Conservation (phyloP, 495 filamentous ascomycete species). For the Ascodesmis nigricans region DNA sequence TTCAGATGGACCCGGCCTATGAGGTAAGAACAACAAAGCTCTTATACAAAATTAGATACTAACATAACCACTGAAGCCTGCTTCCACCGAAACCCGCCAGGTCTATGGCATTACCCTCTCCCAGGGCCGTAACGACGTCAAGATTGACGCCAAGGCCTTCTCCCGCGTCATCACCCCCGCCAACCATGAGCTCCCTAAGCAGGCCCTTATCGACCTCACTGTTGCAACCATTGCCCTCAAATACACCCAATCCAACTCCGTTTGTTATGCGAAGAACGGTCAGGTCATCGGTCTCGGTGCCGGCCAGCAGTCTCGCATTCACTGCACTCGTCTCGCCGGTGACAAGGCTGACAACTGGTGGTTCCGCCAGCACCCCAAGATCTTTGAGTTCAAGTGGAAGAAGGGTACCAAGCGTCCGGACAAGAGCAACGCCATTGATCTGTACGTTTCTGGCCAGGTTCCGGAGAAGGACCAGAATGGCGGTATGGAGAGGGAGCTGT, state of each 20-base stretch:
- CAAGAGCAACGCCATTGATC: slow-evolving; percentile 94
- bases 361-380: slow-evolving; percentile 84
- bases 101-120: slow-evolving; percentile 70
- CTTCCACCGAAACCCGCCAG: slow-evolving; percentile 51
- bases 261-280: slow-evolving; percentile 89
- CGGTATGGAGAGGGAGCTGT: slow-evolving; percentile 61
- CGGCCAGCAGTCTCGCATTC: slow-evolving; percentile 90
- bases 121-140: slow-evolving; percentile 79
- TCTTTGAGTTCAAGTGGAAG: slow-evolving; percentile 81
- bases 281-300: slow-evolving; percentile 88
- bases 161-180: slow-evolving; percentile 59
- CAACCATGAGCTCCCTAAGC: slow-evolving; percentile 44
- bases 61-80: slow-evolving; percentile 26
- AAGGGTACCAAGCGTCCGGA: slow-evolving; percentile 87
- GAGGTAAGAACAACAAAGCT: slow-evolving; percentile 20
- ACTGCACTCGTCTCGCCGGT: slow-evolving; percentile 94
- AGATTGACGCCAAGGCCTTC: slow-evolving; percentile 71
- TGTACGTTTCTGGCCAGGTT: slow-evolving; percentile 75
- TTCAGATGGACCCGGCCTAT: slow-evolving; percentile 81
- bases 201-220: slow-evolving; percentile 70
- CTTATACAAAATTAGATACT: neutral
- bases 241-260: slow-evolving; percentile 96
- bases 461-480: slow-evolving; percentile 31
- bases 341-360: slow-evolving; percentile 99
- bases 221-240: slow-evolving; percentile 93